Base-by-base conservation (phyloP, 495 filamentous ascomycete species). In the Daldinia decipiens region DNA sequence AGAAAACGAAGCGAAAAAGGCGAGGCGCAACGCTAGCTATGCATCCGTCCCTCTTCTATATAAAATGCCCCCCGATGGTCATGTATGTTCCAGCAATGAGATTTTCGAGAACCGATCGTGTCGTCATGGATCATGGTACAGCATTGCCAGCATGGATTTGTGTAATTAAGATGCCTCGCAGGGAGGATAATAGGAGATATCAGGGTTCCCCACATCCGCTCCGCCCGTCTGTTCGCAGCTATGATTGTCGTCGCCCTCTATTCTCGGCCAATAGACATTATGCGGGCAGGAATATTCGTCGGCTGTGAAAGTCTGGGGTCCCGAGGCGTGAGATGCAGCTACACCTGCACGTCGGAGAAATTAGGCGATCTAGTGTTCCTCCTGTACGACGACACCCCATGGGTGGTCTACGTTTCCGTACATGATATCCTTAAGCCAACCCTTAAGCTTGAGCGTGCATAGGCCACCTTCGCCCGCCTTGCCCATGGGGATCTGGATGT, bases 401-500 rank as follows among this genome's bases (percentile, higher is more conserved):
- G 91, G 87, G 73, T 97, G 91, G 57, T 88, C 77, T 76, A 89
- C 90, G 71, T 88, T 90, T 58, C 94, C 94, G 78, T 88, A 97
- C 92, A 95, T 96, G 78, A 97, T 95, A 45, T 89, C 87, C 76
- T 81, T 82, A 61, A 97, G 81, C 92, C 92, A 95, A 2, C 78
- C 80, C 85, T 95, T 97, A 78, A 97, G 80, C 74, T 86, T 79
- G 45, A 82, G 78, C 3, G 92, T 89, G 78, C 93, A 93, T 1
- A 65, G 61, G 21, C 91, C 91, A 29, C 82, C 85, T 59, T 88
- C 83, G 51, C 84, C 85, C 13, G 79, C 83, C 58, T 87, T 85
- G 21, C 76, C 83, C 79, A 89, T 87, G 39, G 90, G 84, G 55
- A 94, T 86, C 54, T 83, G 77, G 32, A 95, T 83, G 73, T 94